These are phyloP conservation scores for Cetraspora pellucida DNA, from an alignment of 192 early-diverging fungal genomes.

Conservation along the genomic window DNA sequence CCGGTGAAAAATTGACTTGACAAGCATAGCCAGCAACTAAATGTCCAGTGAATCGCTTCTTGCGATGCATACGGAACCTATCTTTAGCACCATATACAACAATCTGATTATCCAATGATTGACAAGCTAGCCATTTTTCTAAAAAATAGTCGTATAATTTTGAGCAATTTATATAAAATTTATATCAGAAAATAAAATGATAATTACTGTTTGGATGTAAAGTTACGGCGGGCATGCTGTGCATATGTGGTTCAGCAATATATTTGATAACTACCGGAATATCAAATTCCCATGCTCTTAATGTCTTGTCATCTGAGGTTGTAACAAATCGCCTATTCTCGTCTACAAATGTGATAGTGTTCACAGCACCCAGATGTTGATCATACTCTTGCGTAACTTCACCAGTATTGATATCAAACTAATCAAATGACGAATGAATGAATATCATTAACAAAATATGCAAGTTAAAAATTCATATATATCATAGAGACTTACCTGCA, in stretches of 20 bases:
- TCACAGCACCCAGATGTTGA: constrained; percentile 95
- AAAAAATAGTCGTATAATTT: constrained; percentile 19
- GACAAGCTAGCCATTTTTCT: constrained; percentile 94
- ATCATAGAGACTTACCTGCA: constrained; percentile 40
- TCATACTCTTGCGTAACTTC: constrained; percentile 93
- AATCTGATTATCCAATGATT: constrained; percentile 96
- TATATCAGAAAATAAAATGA: constrained; percentile 3
- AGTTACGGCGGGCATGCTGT: constrained; percentile 92
- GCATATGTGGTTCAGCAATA: constrained; percentile 95
- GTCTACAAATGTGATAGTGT: constrained; percentile 96
- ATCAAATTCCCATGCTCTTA: constrained; percentile 97
- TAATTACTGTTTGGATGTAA: constrained; percentile 82
- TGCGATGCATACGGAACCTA: constrained; percentile 82
- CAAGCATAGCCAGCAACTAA: constrained; percentile 97
- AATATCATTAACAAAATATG: too few relatives aligned
- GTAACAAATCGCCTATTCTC: constrained; percentile 92
- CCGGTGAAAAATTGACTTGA: constrained; percentile 89
- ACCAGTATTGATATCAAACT: constrained; percentile 83
- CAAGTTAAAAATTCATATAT: background rate
- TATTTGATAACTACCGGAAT: constrained; percentile 99
- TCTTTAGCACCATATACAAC: constrained; percentile 86
- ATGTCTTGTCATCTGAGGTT: constrained; percentile 95
- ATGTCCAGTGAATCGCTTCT: constrained; percentile 92
- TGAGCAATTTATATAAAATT: background rate
- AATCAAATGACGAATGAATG: constrained; percentile 35